Evolutionary conservation across 495 filamentous ascomycete species (phyloP), one percentile per base, ranked within the genome.

Genomic region (Hypoxylon intermedium): DNA sequence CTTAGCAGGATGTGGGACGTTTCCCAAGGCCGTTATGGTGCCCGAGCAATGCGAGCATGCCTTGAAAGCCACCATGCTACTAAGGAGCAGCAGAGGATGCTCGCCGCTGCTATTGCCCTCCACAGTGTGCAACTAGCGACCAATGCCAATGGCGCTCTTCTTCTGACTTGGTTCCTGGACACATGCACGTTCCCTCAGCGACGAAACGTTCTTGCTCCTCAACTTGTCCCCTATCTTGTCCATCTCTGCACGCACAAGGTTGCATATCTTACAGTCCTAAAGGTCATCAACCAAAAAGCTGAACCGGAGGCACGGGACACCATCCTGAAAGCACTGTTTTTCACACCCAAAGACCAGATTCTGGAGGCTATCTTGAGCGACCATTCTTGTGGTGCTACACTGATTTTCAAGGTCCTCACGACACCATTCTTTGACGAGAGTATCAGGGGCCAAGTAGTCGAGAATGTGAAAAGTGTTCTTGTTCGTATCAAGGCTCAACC

Each of bases 191-290:
- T 98, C 79, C 91, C 93, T 50, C 86, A 87, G 58, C 88, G 94
- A 53, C 89, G 95, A 51, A 94, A 89, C 12, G 93, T 97, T 16
- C 85, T 98, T 20, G 92, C 94, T 23, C 94, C 94, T 26, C 83
- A 92, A 67, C 87, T 98, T 23, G 90, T 98, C 40, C 93, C 94
- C 45, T 92, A 98, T 64, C 79, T 98, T n/a, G 93, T 97, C 24
- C 92, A 97, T 70, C 84, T 98, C 5, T 97, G 94, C 79, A 98
- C 94, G 0, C 94, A 98, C 78, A 98, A 98, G 79, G 94, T 98
- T 57, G 94, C 94, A 0, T 98, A 98, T 64, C 81, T 98, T 54
- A 98, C 94, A 1, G 94, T 98, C 15, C 78, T 98, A 46, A 98
- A 98, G 79, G 92, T 98, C 28, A 96, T 98, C 74, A 98, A 98